phyloP scores from a whole-genome alignment of 345 rosid species.

The Limnanthes douglasii region DNA sequence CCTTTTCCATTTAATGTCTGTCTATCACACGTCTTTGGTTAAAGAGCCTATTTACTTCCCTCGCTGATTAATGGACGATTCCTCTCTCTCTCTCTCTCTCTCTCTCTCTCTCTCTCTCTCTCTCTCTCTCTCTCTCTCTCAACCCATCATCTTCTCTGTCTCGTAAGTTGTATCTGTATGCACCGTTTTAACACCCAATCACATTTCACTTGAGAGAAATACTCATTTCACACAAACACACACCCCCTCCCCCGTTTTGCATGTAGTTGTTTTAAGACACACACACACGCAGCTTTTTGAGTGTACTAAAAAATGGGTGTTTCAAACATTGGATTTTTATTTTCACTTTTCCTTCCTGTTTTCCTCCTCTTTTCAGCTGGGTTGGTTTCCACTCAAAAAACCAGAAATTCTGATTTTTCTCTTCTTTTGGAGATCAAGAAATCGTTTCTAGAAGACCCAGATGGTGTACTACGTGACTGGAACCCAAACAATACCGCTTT shows the following conservation, averaged over 20 bases:
- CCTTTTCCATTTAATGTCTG: constrained; percentile 3
- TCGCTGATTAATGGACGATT: background rate
- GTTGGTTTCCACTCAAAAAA: constrained; percentile 12
- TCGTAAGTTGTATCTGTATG: constrained; percentile 7
- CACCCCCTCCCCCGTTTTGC: too few species aligned
- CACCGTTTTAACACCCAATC: constrained; percentile 12
- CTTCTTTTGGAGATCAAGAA: constrained; percentile 45
- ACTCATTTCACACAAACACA: background rate
- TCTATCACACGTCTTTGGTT: constrained; percentile 1
- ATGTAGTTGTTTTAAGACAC: background rate
- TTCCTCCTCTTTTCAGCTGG: constrained; percentile 12
- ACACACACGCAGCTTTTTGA: background rate
- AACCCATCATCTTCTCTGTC: constrained; percentile 9
- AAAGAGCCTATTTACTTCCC: too few species aligned
- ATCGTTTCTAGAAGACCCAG: constrained; percentile 22
- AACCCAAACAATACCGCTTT: constrained; percentile 23
- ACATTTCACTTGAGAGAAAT: background rate
- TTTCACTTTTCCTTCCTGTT: constrained; percentile 5
- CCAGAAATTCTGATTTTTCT: constrained; percentile 14
- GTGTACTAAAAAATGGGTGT: background rate
- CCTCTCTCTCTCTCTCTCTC: constrained; percentile 24
- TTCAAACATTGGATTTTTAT: constrained; percentile 3
- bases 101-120: constrained; percentile 10
- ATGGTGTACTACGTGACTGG: constrained; percentile 40
- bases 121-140: constrained; percentile 3